phyloP scores from a whole-genome alignment of 306 rosid genomes.

The Prunus dulcis region DNA sequence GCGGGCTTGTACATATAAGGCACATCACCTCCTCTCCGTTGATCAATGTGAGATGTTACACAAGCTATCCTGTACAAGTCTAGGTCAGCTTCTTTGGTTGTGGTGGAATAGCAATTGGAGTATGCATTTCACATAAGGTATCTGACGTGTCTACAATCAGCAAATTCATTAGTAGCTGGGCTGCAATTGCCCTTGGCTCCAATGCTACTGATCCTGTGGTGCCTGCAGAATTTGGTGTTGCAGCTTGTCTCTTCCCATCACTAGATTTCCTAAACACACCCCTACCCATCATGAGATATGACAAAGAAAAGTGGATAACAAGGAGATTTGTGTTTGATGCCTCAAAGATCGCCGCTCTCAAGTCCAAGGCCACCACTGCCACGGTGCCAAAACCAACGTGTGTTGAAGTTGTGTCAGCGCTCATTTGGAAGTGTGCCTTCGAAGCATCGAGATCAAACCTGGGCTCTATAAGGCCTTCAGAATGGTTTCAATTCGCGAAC shows the following conservation, averaged over 20 bases:
- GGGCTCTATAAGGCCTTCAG: constrained; percentile 11
- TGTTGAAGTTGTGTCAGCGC: not conserved
- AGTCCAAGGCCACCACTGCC: too few relatives aligned
- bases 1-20: too few relatives aligned
- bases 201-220: too few relatives aligned
- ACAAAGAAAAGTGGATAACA: constrained; percentile 12
- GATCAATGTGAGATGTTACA: too few relatives aligned
- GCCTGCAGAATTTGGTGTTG: too few relatives aligned
- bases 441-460: constrained; percentile 9
- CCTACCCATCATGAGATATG: too few relatives aligned
- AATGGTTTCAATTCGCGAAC: constrained; percentile 32
- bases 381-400: too few relatives aligned
- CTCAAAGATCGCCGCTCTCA: too few relatives aligned
- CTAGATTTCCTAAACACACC: too few relatives aligned
- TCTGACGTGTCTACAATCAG: constrained; percentile 30
- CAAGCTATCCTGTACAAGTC: not conserved
- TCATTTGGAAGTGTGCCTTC: constrained; percentile 45
- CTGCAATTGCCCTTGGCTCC: too few relatives aligned
- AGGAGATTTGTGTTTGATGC: constrained; percentile 34
- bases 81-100: not conserved
- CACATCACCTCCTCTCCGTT: too few relatives aligned
- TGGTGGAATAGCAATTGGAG: constrained; percentile 19
- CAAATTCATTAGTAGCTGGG: constrained; percentile 7
- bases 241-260: too few relatives aligned
- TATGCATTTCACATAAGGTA: constrained; percentile 34